Conservation (phyloP, 2,329 filamentous ascomycete genomes). For the Hortaea werneckii region DNA sequence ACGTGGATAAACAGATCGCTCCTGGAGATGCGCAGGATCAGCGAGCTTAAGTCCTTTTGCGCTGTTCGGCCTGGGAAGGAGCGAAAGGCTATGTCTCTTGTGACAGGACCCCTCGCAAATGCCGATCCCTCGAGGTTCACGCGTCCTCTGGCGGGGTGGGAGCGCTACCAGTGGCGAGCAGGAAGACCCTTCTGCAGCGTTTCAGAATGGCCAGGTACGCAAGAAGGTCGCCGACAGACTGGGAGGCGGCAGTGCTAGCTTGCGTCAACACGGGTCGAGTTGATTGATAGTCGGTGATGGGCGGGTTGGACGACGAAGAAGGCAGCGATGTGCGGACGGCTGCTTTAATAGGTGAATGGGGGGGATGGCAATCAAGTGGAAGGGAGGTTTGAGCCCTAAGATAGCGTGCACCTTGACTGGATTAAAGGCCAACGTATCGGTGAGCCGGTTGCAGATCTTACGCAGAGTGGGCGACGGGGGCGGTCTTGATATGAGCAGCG, state of each 20-base stretch:
- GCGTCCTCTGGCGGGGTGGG: slow-evolving; percentile 10
- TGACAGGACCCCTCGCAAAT: slow-evolving; percentile 3
- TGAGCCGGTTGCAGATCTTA: slow-evolving; percentile 2
- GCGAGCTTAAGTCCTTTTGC: slow-evolving; percentile 30
- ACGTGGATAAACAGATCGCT: slow-evolving; percentile 40
- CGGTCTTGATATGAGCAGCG: neutral
- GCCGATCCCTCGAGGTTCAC: slow-evolving; percentile 12
- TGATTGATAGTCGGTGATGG: slow-evolving; percentile 4
- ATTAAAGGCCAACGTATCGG: slow-evolving; percentile 1
- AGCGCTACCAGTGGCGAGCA: slow-evolving; percentile 16
- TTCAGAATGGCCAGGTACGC: slow-evolving; percentile 9
- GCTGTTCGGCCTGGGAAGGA: slow-evolving; percentile 18
- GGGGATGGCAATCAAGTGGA: neutral
- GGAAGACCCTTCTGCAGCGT: slow-evolving; percentile 17
- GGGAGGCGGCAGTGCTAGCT: slow-evolving; percentile 5
- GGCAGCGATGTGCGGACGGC: slow-evolving; percentile 1
- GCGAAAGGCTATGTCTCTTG: slow-evolving; percentile 10
- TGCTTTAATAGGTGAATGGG: neutral
- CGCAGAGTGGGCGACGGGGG: neutral
- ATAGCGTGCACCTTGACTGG: neutral
- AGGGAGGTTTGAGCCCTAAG: neutral
- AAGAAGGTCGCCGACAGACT: slow-evolving; percentile 2
- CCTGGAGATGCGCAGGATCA: slow-evolving; percentile 39
- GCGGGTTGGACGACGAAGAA: slow-evolving; percentile 3
- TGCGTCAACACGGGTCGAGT: neutral